Conservation (phyloP, 352 stramenopile genomes). For the Pythium insidiosum region DNA sequence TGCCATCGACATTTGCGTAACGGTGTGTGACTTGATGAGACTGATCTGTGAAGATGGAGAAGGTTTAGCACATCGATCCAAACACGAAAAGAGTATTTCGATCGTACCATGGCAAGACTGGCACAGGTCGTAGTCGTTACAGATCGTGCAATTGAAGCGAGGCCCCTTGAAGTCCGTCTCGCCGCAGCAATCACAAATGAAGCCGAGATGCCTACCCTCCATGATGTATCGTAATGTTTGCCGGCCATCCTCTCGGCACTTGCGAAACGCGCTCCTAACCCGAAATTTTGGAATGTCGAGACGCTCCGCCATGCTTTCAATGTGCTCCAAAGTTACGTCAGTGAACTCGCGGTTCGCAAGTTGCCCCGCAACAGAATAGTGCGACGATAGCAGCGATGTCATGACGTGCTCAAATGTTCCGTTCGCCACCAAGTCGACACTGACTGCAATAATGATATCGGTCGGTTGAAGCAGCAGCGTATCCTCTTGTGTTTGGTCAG, state of each 20-base stretch:
- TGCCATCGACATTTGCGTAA: conserved; percentile 77
- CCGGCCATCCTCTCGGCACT: conserved; percentile 60
- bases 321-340: conserved; percentile 38
- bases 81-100: too few relatives aligned
- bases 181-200: conserved; percentile 77
- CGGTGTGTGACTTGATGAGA: conserved; percentile 56
- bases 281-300: conserved; percentile 78
- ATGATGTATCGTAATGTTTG: conserved; percentile 73
- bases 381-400: conserved; percentile 23
- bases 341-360: conserved; percentile 18
- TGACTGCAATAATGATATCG: conserved; percentile 60
- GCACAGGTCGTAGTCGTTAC: conserved; percentile 76
- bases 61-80: background rate
- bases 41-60: conserved; percentile 24
- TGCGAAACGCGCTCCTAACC: conserved; percentile 71
- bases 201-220: conserved; percentile 70
- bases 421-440: conserved; percentile 11
- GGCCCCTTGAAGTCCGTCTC: conserved; percentile 71
- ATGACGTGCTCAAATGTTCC: conserved; percentile 17
- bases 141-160: conserved; percentile 67
- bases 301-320: conserved; percentile 54
- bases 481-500: too few relatives aligned
- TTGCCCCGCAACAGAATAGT: conserved; percentile 29
- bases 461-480: conserved; percentile 36
- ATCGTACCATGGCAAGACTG: conserved; percentile 48